Evolutionary conservation across 371 early-diverging fungal genomes (phyloP).

Genomic region (Mortierella sp.): DNA sequence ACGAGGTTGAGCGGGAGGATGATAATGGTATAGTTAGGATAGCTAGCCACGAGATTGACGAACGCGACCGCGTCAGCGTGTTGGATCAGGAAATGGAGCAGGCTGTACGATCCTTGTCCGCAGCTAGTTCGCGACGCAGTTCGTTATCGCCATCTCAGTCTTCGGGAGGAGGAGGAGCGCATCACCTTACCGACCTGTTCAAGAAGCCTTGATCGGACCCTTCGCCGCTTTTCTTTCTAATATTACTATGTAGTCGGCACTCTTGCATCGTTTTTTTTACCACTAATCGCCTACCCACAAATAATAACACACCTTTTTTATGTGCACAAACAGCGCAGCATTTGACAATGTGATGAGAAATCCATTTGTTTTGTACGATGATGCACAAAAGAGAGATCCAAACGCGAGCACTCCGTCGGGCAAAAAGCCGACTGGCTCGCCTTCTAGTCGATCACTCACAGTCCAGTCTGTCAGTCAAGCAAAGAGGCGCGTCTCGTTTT

Average conservation of each 20-base stretch:
- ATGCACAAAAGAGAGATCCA: not conserved
- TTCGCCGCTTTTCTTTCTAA: not conserved
- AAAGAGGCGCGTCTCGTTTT: not conserved
- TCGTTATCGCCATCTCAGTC: not conserved
- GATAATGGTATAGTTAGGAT: conserved; percentile 39
- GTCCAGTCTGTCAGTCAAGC: not conserved
- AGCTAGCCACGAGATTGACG: conserved; percentile 30
- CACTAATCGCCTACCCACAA: not conserved
- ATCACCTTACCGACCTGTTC: conserved; percentile 35
- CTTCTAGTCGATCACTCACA: not conserved
- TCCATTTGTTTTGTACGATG: not conserved
- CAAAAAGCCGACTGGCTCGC: not conserved
- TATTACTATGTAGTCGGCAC: not conserved
- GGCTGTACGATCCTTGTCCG: not conserved
- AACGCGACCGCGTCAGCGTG: conserved; percentile 10
- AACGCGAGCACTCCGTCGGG: not conserved
- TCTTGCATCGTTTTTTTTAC: not conserved
- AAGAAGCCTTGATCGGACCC: conserved; percentile 3
- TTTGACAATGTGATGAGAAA: not conserved
- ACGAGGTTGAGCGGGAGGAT: conserved; percentile 46
- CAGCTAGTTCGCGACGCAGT: not conserved
- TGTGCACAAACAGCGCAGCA: not conserved
- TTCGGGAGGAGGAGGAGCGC: conserved; percentile 4
- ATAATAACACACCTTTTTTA: not conserved
- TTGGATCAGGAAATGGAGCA: conserved; percentile 14